Base-by-base conservation (phyloP, 192 early-diverging fungal species). In the Funneliformis mosseae region DNA sequence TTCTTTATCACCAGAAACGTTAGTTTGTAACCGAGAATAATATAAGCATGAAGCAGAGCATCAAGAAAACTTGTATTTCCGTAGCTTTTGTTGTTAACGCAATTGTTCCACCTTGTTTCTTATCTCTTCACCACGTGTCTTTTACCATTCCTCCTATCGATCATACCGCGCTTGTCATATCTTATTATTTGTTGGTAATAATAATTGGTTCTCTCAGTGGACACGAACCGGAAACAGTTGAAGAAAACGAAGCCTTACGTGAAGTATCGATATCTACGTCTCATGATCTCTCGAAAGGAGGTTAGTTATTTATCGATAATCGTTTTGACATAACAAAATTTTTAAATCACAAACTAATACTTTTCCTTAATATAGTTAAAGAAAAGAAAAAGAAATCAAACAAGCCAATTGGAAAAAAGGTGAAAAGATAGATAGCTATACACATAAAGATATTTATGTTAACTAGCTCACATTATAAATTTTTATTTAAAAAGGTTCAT, bases 1-100 rank as follows among this genome's bases (percentile, higher is more conserved):
- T 55, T 55, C 50, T 55, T 55, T 55, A 55, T 55, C 50, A 55
- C 50, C 50, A 55, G 50, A 55, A 55, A 55, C 50, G 50, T 55
- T 55, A 55, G 50, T 55, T 55, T 55, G 21, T 55, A 55, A 55
- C 50, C 50, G 50, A 55, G 50, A 18, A 55, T 55, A 55, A 55
- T 55, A 55, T 55, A 18, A 55, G 33, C 33, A 55, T 55, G 50
- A 55, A 55, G 50, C 50, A 55, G 50, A 55, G 50, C 50, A 55
- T 55, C 50, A 16, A 55, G 16, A 21, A 55, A 55, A 55, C 50
- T 55, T 55, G 18, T 55, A 55, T 55, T 55, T 55, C 50, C 50
- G 50, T 55, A 55, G 50, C 50, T 55, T 55, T 55, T 55, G 50
- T 55, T 55, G 50, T 55, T 55, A 55, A 55, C 50, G 5, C 50